Evolutionary conservation across 1,284 basidiomycete species (phyloP), one percentile per base, ranked within the genome.

Genomic region (Apiotrichum veenhuisii): DNA sequence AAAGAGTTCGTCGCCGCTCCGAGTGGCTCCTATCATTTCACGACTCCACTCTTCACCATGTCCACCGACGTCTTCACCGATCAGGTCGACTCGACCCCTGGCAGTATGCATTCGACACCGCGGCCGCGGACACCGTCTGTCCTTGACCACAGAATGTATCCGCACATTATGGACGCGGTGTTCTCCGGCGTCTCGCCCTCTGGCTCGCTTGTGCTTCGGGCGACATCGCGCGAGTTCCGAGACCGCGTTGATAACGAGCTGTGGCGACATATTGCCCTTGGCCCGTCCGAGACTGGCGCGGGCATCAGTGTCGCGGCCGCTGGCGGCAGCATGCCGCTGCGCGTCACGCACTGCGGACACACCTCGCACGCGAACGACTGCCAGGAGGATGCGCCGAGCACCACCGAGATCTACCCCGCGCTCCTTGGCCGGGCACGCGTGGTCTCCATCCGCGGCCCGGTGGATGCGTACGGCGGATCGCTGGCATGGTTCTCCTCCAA

Each of bases 131-230:
- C 47, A n/a, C 47, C 23, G 8, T 30, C 17, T 33, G 15, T 36
- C 10, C n/a, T 54, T 2, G 46, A 48, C 30, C 45, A 54, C 40
- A 34, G 12, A 2, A 20, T 22, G 17, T 54, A 34, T 30, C 52
- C 46, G 15, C 36, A 54, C 40, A 25, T 54, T 11, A 48, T 54
- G 17, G 52, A 54, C 38, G 20, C 26, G 2, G 27, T 54, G 17
- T 5, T 54, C 20, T 44, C 36, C 17, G 14, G 2, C 27, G 52
- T 54, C 3, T 44, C 48, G 2, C 52, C 52, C 10, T 8, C n/a
- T 1, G 42, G 51, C 5, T 49, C 51, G 0, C 23, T 62, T 5
- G 51, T 55, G 1, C 54, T 62, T 15, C 57, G 60, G 14, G 48
- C 44, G 2, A 41, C 49, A 1, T 62, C 54, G 17, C 33, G 25